These are phyloP conservation scores for Blastobotrys illinoisensis DNA, from an alignment of 1,139 yeast genomes.

Conservation along the genomic window DNA sequence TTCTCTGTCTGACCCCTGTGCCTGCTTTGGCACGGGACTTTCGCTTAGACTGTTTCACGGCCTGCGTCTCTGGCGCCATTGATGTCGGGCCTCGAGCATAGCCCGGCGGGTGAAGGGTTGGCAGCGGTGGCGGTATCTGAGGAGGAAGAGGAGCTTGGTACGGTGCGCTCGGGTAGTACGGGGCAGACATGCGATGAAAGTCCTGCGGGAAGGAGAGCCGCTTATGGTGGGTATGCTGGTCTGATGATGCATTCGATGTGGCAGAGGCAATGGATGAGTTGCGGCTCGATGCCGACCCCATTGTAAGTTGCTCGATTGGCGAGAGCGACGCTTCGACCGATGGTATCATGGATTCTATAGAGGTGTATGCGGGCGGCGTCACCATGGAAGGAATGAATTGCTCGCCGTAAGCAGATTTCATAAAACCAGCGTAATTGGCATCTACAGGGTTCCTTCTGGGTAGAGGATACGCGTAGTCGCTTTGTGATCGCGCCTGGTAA, in stretches of 20 bases:
- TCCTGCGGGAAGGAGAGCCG: neutral
- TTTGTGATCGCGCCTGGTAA: neutral
- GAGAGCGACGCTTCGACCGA: neutral
- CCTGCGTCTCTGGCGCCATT: neutral
- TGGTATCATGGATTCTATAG: neutral
- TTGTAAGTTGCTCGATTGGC: neutral
- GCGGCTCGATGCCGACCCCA: neutral
- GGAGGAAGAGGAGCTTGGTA: neutral
- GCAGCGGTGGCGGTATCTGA: neutral
- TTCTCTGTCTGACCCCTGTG: conserved; percentile 6
- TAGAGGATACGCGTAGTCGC: neutral
- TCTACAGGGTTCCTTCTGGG: neutral
- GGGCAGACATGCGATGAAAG: neutral
- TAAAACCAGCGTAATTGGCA: neutral
- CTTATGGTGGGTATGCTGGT: neutral
- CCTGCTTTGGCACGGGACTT: conserved; percentile 4
- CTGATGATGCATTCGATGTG: neutral
- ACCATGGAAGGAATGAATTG: neutral
- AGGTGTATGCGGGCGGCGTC: neutral
- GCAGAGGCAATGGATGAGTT: neutral
- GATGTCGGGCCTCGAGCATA: neutral
- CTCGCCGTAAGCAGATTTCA: neutral
- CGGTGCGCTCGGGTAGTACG: neutral
- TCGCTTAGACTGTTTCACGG: neutral
- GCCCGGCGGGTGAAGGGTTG: neutral